A percentile compares a stretch with the other conserved stretches of the same genome.
Evolutionary conservation across 495 filamentous ascomycete species (phyloP).

Genomic region (Podospora sp.): DNA sequence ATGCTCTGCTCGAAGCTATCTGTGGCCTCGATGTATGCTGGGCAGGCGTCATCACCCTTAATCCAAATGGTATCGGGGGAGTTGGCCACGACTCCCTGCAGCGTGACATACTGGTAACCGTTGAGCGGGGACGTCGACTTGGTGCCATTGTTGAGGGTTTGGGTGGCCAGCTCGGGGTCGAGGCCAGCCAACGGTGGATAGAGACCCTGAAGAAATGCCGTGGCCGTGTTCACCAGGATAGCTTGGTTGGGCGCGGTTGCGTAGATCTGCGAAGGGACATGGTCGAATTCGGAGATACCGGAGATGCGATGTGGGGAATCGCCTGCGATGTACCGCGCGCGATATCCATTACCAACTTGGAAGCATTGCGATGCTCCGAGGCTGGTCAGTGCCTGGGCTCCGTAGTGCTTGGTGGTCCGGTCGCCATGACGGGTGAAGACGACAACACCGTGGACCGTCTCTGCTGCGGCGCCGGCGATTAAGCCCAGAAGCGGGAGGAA

Average conservation of each 20-base stretch:
- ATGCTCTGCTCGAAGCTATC: conserved; percentile 3
- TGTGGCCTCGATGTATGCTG: conserved; percentile 10
- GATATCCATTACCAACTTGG: conserved; percentile 25
- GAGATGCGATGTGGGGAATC: conserved; percentile 25
- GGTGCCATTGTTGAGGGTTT: conserved; percentile 27
- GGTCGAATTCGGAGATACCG: conserved; percentile 27
- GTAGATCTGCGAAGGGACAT: conserved; percentile 26
- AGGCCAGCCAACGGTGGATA: conserved; percentile 27
- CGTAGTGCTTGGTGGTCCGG: conserved; percentile 30
- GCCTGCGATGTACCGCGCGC: conserved; percentile 23
- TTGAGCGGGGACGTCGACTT: conserved; percentile 21
- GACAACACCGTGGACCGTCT: conserved; percentile 28
- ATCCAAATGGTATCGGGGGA: conserved; percentile 29
- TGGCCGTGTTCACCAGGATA: conserved; percentile 31
- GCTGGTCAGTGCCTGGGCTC: conserved; percentile 20
- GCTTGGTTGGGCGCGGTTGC: conserved; percentile 26
- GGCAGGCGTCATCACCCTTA: conserved; percentile 29
- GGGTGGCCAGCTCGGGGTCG: conserved; percentile 3
- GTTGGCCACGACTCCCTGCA: conserved; percentile 25
- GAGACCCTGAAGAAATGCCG: conserved; percentile 29
- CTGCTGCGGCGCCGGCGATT: conserved; percentile 44
- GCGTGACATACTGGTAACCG: conserved; percentile 31
- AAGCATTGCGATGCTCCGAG: conserved; percentile 26
- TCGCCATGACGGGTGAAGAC: conserved; percentile 31
- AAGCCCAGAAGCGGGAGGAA: conserved; percentile 29